Conservation (phyloP, 352 stramenopile genomes). For the Globisporangium solare region DNA sequence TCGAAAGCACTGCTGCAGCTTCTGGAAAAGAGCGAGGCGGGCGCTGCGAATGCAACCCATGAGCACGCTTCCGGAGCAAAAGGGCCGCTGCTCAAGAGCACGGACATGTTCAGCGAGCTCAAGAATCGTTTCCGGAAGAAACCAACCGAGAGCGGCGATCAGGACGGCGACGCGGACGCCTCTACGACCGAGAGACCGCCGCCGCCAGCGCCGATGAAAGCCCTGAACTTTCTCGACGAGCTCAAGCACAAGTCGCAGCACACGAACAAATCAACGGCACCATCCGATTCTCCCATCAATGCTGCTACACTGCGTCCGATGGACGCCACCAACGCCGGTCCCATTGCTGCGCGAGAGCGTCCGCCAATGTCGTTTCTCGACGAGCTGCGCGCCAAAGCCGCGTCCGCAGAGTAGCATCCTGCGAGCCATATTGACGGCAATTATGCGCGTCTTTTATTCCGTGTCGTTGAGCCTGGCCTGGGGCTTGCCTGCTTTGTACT, state of each 20-base stretch:
- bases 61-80: neutral
- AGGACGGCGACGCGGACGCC: slow-evolving; percentile 9
- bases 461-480: neutral
- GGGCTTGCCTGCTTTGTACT: slow-evolving; percentile 15
- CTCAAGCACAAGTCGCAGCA: slow-evolving; percentile 28
- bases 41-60: neutral
- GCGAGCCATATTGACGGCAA: no score
- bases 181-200: neutral
- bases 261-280: neutral
- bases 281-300: neutral
- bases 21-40: slow-evolving; percentile 25
- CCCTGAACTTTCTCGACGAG: slow-evolving; percentile 45
- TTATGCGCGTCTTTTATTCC: no score
- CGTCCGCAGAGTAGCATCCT: neutral
- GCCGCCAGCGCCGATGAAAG: neutral
- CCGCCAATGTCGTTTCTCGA: slow-evolving; percentile 14
- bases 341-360: neutral
- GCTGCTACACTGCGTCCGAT: no score
- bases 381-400: slow-evolving; percentile 9
- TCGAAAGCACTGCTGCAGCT: slow-evolving; percentile 46
- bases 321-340: no score
- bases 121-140: slow-evolving; percentile 25
- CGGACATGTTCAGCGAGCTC: slow-evolving; percentile 38
- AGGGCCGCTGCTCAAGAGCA: slow-evolving; percentile 8
- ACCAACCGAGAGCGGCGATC: neutral